A percentile compares a stretch with the other conserved stretches of the same genome.
These are phyloP conservation scores for Globisporangium radiosum DNA, from an alignment of 352 stramenopile species.

Conservation along the genomic window DNA sequence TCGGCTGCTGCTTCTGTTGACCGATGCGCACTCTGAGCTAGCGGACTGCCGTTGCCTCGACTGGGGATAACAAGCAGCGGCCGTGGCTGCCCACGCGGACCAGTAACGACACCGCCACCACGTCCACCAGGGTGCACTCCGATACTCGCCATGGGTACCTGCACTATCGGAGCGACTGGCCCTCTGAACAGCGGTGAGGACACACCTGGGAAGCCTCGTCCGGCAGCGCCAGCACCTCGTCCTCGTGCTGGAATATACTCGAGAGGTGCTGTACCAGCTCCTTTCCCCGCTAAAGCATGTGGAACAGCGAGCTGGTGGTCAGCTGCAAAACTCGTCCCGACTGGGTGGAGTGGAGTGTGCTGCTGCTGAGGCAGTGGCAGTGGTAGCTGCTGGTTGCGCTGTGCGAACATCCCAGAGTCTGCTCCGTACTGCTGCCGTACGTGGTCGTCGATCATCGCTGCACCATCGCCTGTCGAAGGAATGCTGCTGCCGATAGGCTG, in stretches of 20 bases:
- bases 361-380: neutral
- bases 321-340: neutral
- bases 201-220: neutral
- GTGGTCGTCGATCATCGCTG: too few species aligned
- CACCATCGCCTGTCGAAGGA: neutral
- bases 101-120: neutral
- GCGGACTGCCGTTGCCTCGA: neutral
- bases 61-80: neutral
- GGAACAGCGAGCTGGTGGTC: neutral
- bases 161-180: neutral
- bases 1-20: neutral
- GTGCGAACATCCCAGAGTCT: neutral
- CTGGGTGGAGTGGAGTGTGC: neutral
- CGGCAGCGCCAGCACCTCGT: neutral
- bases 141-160: too few species aligned
- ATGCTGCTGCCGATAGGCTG: conserved; percentile 7
- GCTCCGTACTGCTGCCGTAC: too few species aligned
- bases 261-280: neutral
- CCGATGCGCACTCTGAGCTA: neutral
- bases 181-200: neutral
- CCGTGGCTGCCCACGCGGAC: neutral
- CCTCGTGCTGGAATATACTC: neutral
- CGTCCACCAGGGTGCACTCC: neutral
- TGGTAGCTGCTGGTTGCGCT: neutral
- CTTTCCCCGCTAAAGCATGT: neutral